phyloP scores from a whole-genome alignment of 1,284 basidiomycete species.

The Inonotus hispidus region DNA sequence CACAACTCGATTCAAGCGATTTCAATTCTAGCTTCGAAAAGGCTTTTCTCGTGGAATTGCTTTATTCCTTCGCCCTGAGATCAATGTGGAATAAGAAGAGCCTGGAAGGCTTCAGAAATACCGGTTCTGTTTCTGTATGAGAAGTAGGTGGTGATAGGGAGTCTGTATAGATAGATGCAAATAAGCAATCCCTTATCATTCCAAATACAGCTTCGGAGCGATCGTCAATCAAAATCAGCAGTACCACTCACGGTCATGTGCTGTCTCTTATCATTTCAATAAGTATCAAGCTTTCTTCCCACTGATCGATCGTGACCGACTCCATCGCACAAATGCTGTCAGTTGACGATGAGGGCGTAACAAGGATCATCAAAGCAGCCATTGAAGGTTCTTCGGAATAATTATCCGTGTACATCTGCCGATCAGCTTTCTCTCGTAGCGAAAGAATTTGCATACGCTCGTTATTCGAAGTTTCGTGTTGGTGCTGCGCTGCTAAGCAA shows the following conservation, averaged over 20 bases:
- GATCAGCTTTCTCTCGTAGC: constrained; percentile 32
- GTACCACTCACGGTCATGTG: too few relatives aligned
- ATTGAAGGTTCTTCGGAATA: constrained; percentile 26
- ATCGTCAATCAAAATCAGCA: not conserved
- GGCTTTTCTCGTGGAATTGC: not conserved
- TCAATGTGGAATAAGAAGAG: not conserved
- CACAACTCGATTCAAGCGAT: too few relatives aligned
- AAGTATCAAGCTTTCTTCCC: not conserved
- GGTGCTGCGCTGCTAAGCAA: constrained; percentile 75
- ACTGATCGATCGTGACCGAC: not conserved
- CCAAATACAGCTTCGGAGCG: not conserved
- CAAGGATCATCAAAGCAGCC: constrained; percentile 30
- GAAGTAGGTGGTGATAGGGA: too few relatives aligned
- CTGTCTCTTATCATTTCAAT: too few relatives aligned
- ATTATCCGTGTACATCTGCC: not conserved
- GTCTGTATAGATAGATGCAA: too few relatives aligned
- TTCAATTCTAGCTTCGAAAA: too few relatives aligned
- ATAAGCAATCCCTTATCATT: not conserved
- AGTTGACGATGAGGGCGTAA: constrained; percentile 21
- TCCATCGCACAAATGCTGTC: not conserved
- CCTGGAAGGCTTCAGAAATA: too few relatives aligned
- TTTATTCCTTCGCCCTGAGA: not conserved
- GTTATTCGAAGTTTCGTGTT: constrained; percentile 86
- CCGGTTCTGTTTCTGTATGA: too few relatives aligned
- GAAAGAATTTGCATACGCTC: constrained; percentile 55